A percentile compares a stretch with the other conserved stretches of the same genome.
phyloP scores from a whole-genome alignment of 768 basidiomycete genomes.

The Leccinum uliginosum region DNA sequence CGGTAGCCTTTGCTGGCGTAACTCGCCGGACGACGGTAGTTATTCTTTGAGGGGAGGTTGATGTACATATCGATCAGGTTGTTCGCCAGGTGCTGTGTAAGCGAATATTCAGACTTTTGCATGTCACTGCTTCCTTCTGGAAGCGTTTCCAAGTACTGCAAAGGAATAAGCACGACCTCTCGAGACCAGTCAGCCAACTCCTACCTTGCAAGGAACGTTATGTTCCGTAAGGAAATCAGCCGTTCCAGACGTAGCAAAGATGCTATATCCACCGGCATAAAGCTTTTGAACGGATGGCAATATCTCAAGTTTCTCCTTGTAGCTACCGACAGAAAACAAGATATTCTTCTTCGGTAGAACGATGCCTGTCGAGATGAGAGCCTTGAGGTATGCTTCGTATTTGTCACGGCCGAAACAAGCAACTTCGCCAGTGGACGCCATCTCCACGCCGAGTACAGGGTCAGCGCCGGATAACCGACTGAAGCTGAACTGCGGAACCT shows the following conservation, averaged over 20 bases:
- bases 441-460: constrained; percentile 96
- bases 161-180: constrained; percentile 5
- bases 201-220: constrained; percentile 90
- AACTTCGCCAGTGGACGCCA: constrained; percentile 99
- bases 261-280: constrained; percentile 88
- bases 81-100: constrained; percentile 94
- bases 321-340: constrained; percentile 93
- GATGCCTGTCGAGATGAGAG: constrained; percentile 94
- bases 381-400: constrained; percentile 98
- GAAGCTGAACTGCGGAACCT: constrained; percentile 99
- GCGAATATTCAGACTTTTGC: constrained; percentile 96
- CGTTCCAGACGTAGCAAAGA: constrained; percentile 96
- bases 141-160: constrained; percentile 84
- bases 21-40: constrained; percentile 93
- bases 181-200: constrained; percentile 5
- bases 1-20: constrained; percentile 97
- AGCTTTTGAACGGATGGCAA: constrained; percentile 94
- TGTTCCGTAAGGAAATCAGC: constrained; percentile 98
- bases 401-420: constrained; percentile 98
- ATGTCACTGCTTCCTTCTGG: constrained; percentile 67
- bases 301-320: constrained; percentile 95
- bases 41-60: constrained; percentile 97
- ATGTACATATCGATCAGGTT: constrained; percentile 99
- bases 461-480: constrained; percentile 95
- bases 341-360: constrained; percentile 96